Evolutionary conservation across 1,139 yeast genomes (phyloP), one percentile per base, ranked within the genome.

Genomic region (Hyphopichia burtonii): DNA sequence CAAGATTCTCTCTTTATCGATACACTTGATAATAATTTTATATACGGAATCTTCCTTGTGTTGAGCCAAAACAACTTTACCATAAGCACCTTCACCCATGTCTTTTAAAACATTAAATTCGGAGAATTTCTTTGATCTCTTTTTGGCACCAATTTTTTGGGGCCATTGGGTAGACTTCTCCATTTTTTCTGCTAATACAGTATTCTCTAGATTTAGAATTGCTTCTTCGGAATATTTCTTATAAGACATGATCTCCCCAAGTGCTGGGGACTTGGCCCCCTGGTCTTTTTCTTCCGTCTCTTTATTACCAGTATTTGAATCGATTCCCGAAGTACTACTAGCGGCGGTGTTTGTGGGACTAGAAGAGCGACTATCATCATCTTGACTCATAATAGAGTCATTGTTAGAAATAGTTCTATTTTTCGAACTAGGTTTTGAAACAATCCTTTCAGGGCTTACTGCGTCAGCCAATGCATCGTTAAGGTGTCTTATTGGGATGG

Each of bases 1-100:
- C 55, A 93, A 70, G 52, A 93, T 93, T 42, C 96, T 78, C 52
- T 90, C 96, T 57, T 93, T 93, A 56, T 88, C 87, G 38, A 93
- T 93, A 53, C 96, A 83, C 61, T 93, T 93, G 49, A 93, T 78
- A 12, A 91, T 90, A 31, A 90, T 83, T 46, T 75, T 78, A 56
- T 87, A 84, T 10, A 65, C 64, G 0, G 79, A 76, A 48, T 83
- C 90, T 19, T 74, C 71, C 37, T 76, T 78, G 55, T 86, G 87
- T 56, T 78, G 78, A 9, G 90, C 96, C 30, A 90, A 71, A 17
- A 86, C 83, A 18, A 93, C 99, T 56, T 88, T 87, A 14, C 98
- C 98, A 56, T 91, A 93, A 0, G 98, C 97, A 35, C 99, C 99
- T 60, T 87, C 95, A 1, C 99, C 99, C 82, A 93, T 80, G 48